phyloP scores from a whole-genome alignment of 805 yeast species.

The Metschnikowia lochheadii region DNA sequence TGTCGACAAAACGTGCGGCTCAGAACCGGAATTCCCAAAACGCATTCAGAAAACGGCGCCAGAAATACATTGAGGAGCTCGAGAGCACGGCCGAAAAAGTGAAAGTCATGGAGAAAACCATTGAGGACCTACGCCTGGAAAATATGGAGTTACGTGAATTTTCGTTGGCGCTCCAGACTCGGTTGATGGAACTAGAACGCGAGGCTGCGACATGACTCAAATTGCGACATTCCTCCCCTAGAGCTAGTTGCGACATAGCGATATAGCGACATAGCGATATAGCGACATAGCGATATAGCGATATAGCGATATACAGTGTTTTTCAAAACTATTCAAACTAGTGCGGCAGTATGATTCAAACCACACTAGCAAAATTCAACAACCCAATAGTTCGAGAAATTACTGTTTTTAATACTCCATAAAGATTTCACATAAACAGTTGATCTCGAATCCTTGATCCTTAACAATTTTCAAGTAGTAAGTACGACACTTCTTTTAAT shows the following conservation, averaged over 20 bases:
- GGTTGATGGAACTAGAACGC: conserved; percentile 46
- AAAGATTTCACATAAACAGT: no score
- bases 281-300: neutral
- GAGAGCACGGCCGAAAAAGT: conserved; percentile 67
- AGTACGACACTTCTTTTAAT: no score
- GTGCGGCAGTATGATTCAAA: no score
- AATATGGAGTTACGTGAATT: conserved; percentile 70
- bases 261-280: neutral
- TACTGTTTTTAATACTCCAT: no score
- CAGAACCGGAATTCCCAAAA: conserved; percentile 91
- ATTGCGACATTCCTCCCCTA: neutral
- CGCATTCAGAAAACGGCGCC: conserved; percentile 84
- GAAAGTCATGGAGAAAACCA: conserved; percentile 56
- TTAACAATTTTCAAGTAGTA: no score
- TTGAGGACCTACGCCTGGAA: conserved; percentile 65
- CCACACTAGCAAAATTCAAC: no score
- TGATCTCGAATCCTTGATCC: no score
- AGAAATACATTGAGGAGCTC: conserved; percentile 72
- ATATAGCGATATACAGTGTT: no score
- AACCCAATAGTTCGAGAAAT: no score
- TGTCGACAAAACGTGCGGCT: conserved; percentile 78
- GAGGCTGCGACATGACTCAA: neutral
- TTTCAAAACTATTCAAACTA: no score
- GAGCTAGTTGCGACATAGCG: neutral
- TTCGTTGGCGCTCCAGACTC: conserved; percentile 63